Base-by-base conservation (phyloP, 345 rosid genomes). In the Linum trigynum region DNA sequence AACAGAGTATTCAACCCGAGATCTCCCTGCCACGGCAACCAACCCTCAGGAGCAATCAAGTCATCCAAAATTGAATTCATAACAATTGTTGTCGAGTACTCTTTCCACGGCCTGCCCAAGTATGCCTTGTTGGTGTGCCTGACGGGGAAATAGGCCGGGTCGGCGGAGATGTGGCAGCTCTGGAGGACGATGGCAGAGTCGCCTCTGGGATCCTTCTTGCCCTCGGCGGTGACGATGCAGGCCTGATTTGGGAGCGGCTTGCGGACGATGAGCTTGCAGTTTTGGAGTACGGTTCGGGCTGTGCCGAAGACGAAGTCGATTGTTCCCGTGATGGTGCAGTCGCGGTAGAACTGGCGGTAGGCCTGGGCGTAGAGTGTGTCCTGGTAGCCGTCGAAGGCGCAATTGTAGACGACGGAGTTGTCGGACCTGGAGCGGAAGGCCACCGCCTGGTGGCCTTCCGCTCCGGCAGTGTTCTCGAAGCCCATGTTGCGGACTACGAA, bases 81-180 rank as follows among this genome's bases (percentile, higher is more conserved):
- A 66, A 84, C 57, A 40, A 91, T 64, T 1, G 91, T 84, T 64
- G 78, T 83, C 5, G 98, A 78, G 74, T 38, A 84, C 65, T 61
- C 40, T 56, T 76, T 81, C 90, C 87, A 83, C 4, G 98, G 98
- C 7, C 98, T 84, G 2, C 94, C 98, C 0, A 92, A 85, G 72
- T 79, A 92, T 0, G 88, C 83, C 65, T 78, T 80, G 80, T 50
- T 78, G 16, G 1, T 51, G 7, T 69, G 16, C 41, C 81, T 81
- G 23, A 82, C 75, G 0, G 82, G 76, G 6, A 63, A 38, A 70
- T 79, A 85, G 0, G 62, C 80, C 0, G 81, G 66, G 0, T 78
- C 80, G 1, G 80, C 95, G 0, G 72, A 40, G 72, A 92, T 77
- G 45, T 74, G 75, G 74, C 88, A 84, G 80, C 86, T 80, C 8